Base-by-base conservation (phyloP, 306 rosid species). In the Hippophae tibetana region DNA sequence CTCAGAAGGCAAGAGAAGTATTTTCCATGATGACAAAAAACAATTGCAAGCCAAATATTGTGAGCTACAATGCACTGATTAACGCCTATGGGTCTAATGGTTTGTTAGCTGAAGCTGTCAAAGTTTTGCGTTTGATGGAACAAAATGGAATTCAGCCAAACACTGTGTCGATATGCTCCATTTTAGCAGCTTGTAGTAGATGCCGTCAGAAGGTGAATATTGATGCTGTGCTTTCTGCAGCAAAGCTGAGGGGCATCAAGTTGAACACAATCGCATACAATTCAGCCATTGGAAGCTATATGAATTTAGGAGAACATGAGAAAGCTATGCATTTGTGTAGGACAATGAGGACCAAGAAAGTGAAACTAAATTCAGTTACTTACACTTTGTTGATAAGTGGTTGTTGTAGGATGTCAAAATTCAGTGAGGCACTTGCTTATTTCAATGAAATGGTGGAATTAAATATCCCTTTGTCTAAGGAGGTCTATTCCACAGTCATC, bases 81-180 rank as follows among this genome's bases (percentile, higher is more conserved):
- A 86, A 90, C 74, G 96, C 98, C 43, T 90, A 87, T 73, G 98
- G 96, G 67, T 90, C 83, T 58, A 83, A 65, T 79, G 92, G 98
- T 60, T 73, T 85, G 66, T 78, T 90, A 71, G 80, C 81, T 42
- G 78, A 87, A 56, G 96, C 96, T 52, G 79, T 87, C 74, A 78
- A 73, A 74, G 69, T 85, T 60, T 74, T 90, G 78, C 96, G 82
- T 63, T 96, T 81, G 75, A 85, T 87, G 96, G 98, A 90, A 74
- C 81, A 62, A 64, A 86, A 83, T 71, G 89, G 90, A 44, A 69
- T 90, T 74, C 74, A 81, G 43, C 98, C 98, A 61, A 83, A 90
- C 73, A 81, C 85, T 61, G 98, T 90, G 72, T 87, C 98, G 42
- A 87, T 90, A 78, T 81, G 92, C 80, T 82, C 83, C 10, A 89